These are phyloP conservation scores for Westerdykella sp. DNA, from an alignment of 2,329 filamentous ascomycete species.

Conservation along the genomic window DNA sequence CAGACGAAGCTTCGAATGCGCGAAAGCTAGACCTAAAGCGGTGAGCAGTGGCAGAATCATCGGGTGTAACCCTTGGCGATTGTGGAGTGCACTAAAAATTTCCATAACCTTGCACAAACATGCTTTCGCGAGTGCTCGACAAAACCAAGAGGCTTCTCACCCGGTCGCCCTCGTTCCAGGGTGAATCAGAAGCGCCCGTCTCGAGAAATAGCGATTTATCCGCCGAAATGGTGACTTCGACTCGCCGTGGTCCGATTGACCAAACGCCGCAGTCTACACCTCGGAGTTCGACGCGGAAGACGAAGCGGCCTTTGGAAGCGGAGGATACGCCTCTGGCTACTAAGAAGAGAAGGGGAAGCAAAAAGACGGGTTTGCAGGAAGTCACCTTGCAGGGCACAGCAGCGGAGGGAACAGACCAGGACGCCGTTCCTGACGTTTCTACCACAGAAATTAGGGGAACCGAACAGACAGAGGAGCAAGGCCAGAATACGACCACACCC, in stretches of 20 bases:
- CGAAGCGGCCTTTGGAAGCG: constrained; percentile 26
- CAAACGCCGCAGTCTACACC: constrained; percentile 18
- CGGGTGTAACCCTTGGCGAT: constrained; percentile 17
- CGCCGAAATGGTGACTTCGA: constrained; percentile 29
- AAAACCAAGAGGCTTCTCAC: constrained; percentile 26
- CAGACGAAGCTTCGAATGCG: too few relatives aligned
- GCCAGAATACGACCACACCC: constrained; percentile 10
- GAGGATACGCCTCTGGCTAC: constrained; percentile 24
- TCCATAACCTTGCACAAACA: constrained; percentile 13
- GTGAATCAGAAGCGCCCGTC: constrained; percentile 12
- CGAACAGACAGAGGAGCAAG: too few relatives aligned
- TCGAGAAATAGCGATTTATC: constrained; percentile 9
- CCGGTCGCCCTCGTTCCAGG: constrained; percentile 26
- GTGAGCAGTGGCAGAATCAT: constrained; percentile 7
- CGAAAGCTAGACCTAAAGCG: constrained; percentile 10
- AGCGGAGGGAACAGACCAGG: background rate
- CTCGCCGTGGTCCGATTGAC: constrained; percentile 27
- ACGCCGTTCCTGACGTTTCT: background rate
- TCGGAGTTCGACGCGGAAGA: constrained; percentile 20
- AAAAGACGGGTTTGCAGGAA: constrained; percentile 5
- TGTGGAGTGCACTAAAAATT: constrained; percentile 16
- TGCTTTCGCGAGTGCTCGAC: constrained; percentile 29
- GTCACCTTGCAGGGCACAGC: background rate
- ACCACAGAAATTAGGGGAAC: background rate
- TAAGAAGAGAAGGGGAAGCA: constrained; percentile 22